phyloP scores from a whole-genome alignment of 108 stramenopile genomes.

The Schizochytrium sp. region DNA sequence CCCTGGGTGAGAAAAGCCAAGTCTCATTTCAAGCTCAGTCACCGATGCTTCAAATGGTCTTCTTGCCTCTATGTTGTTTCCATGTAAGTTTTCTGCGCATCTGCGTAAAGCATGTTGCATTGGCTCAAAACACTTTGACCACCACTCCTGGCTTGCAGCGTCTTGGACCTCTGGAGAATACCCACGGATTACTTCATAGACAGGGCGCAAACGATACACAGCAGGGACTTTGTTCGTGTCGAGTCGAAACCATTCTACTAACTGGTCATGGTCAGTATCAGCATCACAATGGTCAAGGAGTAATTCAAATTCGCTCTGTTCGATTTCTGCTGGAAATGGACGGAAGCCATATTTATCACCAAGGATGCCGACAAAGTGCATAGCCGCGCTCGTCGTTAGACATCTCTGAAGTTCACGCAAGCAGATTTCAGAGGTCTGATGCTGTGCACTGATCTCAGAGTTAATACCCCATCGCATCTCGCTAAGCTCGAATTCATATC shows the following conservation, averaged over 20 bases:
- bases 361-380: constrained; percentile 55
- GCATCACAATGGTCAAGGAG: background rate
- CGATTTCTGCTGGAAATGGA: constrained; percentile 47
- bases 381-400: background rate
- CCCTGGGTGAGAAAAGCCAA: background rate
- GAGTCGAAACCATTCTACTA: constrained; percentile 3
- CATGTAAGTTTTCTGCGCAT: background rate
- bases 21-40: constrained; percentile 41
- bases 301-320: background rate
- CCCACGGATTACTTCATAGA: constrained; percentile 28
- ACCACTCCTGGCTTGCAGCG: background rate
- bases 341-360: constrained; percentile 47
- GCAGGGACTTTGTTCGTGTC: constrained; percentile 15
- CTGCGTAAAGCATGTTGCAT: background rate
- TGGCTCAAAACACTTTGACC: constrained; percentile 56
- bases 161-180: constrained; percentile 25
- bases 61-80: background rate
- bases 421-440: constrained; percentile 11
- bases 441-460: background rate
- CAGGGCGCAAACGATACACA: background rate
- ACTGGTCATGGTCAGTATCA: background rate
- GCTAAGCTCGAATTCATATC: constrained; percentile 30
- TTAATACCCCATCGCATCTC: constrained; percentile 60
- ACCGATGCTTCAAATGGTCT: constrained; percentile 8
- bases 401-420: background rate